Base-by-base conservation (phyloP, 2,329 filamentous ascomycete genomes). In the Plenodomus biglobosus region DNA sequence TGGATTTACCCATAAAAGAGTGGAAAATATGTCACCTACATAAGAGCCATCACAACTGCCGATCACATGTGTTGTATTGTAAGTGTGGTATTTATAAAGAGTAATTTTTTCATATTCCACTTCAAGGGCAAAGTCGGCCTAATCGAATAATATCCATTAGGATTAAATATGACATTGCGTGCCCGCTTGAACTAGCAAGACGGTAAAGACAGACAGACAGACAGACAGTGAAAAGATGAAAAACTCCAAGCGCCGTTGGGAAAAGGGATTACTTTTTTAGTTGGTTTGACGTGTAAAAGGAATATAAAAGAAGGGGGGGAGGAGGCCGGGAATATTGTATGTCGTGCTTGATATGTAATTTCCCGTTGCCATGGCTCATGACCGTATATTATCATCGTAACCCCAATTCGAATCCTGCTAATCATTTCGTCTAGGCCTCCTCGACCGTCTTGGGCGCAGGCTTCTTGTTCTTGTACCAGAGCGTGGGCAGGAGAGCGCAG, bases 401-500 rank as follows among this genome's bases (percentile, higher is more conserved):
- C n/a, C n/a, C n/a, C n/a, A n/a, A n/a, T n/a, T n/a, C n/a, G n/a
- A n/a, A n/a, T n/a, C n/a, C n/a, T n/a, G n/a, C n/a, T n/a, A n/a
- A 37, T 37, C 16, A 17, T 17, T 11, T 37, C 22, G 32, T 30
- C 10, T 56, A 69, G 15, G 59, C 68, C 38, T 62, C 58, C 46
- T 71, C 68, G 35, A 69, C 61, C 5, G 58, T 54, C 65, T 72
- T 72, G 48, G 68, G 59, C 11, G 63, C 62, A 19, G 69, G 62
- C 69, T 74, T 77, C 70, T 74, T 77, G 59, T 72, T 74, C 73
- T 79, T 79, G 65, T 75, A 73, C 68, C 72, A 78, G 22, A 79
- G 69, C 17, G 75, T 76, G 1, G 76, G 76, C 49, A 79, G 61
- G 22, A 79, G 65, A 8, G 74, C 59, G 44, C 63, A 71, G 10